Evolutionary conservation across 2,329 filamentous ascomycete species (phyloP), one percentile per base, ranked within the genome.

Genomic region (Bipolaris victoriae): DNA sequence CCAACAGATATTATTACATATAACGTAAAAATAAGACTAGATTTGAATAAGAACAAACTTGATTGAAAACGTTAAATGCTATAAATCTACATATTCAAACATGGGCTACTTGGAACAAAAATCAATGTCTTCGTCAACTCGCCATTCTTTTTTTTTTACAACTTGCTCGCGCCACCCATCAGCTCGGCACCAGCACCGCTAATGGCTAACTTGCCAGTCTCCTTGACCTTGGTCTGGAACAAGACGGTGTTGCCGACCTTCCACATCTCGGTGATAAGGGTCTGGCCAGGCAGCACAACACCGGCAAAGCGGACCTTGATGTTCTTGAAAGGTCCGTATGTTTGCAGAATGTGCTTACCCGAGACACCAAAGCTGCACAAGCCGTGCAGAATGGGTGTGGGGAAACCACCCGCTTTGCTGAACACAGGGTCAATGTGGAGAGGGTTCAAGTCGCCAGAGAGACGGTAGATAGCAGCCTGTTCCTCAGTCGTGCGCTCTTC

Each of bases 401-500:
- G 90, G 87, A 99, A 99, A 58, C 95, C 95, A 58, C 94, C 95
- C 68, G 96, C 88, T 82, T 95, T 95, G 80, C 91, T 91, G 79
- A 99, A 98, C 48, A 87, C 85, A 1, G 95, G 95, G 77, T 99
- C 95, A 61, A 99, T 90, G 81, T 99, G 95, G 1, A 99, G 87
- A 13, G 95, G 95, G 82, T 99, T 98, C 74, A 94, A 89, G 79
- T 99, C 95, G 48, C 95, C 95, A 68, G 90, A 95, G 52, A 99
- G 83, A 37, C 95, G 88, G 84, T 99, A 99, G 54, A 99, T 79
- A 9, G 91, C 92, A 7, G 95, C 95, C 81, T 98, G 94, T 72
- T 97, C 92, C 69, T 93, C 90, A 0, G 86, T 89, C 4, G 95
- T 98, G 78, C 87, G 86, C 78, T 91, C 89, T 81, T 97, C 92